Conservation (phyloP, 768 basidiomycete genomes). For the Xerocomellus intermedius region DNA sequence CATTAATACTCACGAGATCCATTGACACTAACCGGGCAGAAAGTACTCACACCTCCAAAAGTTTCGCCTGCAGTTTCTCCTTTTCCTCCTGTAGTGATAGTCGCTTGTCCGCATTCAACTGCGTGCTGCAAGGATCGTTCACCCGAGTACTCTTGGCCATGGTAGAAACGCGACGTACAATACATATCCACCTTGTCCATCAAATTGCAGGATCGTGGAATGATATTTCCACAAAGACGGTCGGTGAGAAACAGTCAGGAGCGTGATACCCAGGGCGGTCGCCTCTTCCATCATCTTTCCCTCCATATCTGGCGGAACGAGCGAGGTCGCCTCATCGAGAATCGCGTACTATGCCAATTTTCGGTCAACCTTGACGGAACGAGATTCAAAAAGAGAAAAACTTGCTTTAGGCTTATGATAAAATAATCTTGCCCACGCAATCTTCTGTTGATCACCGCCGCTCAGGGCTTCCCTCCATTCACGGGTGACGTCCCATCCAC, state of each 20-base stretch:
- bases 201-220: slow-evolving; percentile 83
- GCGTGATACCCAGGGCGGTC: slow-evolving; percentile 81
- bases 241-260: slow-evolving; percentile 93
- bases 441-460: slow-evolving; percentile 95
- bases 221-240: slow-evolving; percentile 95
- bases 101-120: slow-evolving; percentile 86
- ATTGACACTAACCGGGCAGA: neutral
- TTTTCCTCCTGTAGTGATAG: slow-evolving; percentile 94
- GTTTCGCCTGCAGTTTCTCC: slow-evolving; percentile 78
- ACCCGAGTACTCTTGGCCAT: neutral
- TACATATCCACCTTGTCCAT: slow-evolving; percentile 92
- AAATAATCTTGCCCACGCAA: slow-evolving; percentile 95
- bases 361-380: neutral
- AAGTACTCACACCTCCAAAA: slow-evolving; percentile 76
- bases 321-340: slow-evolving; percentile 93
- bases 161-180: slow-evolving; percentile 58
- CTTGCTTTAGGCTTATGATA: slow-evolving; percentile 90
- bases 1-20: neutral
- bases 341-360: slow-evolving; percentile 76
- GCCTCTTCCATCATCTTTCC: slow-evolving; percentile 95
- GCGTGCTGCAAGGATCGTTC: slow-evolving; percentile 52
- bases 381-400: neutral
- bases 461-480: slow-evolving; percentile 95
- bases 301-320: slow-evolving; percentile 91
- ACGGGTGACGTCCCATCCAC: slow-evolving; percentile 88